phyloP scores from a whole-genome alignment of 306 rosid species.

The Vachellia pachyceras region DNA sequence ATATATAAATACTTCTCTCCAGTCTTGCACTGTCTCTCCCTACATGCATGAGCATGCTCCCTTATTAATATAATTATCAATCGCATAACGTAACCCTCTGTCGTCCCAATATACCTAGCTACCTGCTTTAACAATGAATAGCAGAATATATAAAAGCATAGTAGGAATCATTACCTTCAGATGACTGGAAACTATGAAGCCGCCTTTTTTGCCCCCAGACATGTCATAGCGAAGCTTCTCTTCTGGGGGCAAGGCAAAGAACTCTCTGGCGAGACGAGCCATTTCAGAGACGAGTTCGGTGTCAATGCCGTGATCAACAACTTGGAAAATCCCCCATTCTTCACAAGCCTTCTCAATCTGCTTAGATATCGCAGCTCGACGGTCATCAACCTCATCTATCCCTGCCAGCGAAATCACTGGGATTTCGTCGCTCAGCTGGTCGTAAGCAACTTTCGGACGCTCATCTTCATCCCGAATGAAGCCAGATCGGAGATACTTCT shows the following conservation, averaged over 20 bases:
- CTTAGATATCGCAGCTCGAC: conserved; percentile 55
- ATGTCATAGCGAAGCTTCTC: conserved; percentile 89
- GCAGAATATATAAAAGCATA: neutral
- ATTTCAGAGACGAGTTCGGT: conserved; percentile 55
- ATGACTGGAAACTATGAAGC: conserved; percentile 93
- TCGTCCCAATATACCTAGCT: no score
- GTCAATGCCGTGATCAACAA: conserved; percentile 83
- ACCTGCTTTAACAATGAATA: neutral
- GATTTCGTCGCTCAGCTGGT: conserved; percentile 71
- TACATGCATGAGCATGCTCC: conserved; percentile 11
- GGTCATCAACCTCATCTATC: conserved; percentile 56
- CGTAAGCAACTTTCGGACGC: conserved; percentile 85
- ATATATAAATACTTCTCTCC: conserved; percentile 89
- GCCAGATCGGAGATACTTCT: conserved; percentile 56
- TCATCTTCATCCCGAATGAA: conserved; percentile 85
- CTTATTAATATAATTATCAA: neutral
- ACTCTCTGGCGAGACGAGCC: conserved; percentile 65
- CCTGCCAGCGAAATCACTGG: conserved; percentile 86
- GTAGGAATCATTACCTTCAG: conserved; percentile 56
- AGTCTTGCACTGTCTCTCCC: conserved; percentile 83
- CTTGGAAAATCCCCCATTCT: conserved; percentile 89
- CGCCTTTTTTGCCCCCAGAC: conserved; percentile 95
- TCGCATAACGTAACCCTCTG: neutral
- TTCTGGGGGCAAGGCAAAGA: conserved; percentile 76
- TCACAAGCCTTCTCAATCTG: conserved; percentile 83